phyloP scores from a whole-genome alignment of 352 stramenopile species.

The Plasmopara halstedii region DNA sequence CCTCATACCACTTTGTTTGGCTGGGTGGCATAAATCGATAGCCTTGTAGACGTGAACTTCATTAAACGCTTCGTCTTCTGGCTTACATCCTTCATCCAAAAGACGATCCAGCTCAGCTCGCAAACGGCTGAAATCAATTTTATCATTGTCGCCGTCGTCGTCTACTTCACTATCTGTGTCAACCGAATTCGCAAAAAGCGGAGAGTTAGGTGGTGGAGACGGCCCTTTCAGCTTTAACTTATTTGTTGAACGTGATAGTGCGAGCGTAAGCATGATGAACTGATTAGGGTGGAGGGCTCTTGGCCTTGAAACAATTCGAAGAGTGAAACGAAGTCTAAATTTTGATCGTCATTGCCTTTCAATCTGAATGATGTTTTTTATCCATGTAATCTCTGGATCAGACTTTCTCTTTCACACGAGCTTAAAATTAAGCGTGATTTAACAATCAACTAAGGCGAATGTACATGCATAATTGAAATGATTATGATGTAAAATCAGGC shows the following conservation, averaged over 20 bases:
- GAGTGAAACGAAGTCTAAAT: not conserved
- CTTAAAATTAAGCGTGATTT: too few species aligned
- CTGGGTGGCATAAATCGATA: constrained; percentile 1
- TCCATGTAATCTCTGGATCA: too few species aligned
- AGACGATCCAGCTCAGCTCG: constrained; percentile 16
- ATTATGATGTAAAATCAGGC: too few species aligned
- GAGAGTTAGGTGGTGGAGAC: not conserved
- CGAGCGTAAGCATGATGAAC: constrained; percentile 13
- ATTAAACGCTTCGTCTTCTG: not conserved
- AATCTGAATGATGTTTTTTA: too few species aligned
- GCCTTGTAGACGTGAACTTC: constrained; percentile 1
- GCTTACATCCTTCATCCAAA: constrained; percentile 17
- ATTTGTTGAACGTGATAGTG: constrained; percentile 4
- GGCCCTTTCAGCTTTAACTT: not conserved
- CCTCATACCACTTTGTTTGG: not conserved
- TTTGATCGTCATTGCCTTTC: not conserved
- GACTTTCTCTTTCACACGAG: too few species aligned
- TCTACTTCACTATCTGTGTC: not conserved
- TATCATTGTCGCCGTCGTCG: constrained; percentile 7
- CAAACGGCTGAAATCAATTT: constrained; percentile 20
- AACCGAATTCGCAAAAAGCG: not conserved
- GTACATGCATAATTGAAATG: too few species aligned
- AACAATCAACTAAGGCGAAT: too few species aligned
- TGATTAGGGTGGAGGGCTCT: not conserved
- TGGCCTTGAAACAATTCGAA: constrained; percentile 3